A percentile compares a stretch with the other conserved stretches of the same genome.
phyloP scores from a whole-genome alignment of 2,329 filamentous ascomycete genomes.

The Pyrenophora graminea region DNA sequence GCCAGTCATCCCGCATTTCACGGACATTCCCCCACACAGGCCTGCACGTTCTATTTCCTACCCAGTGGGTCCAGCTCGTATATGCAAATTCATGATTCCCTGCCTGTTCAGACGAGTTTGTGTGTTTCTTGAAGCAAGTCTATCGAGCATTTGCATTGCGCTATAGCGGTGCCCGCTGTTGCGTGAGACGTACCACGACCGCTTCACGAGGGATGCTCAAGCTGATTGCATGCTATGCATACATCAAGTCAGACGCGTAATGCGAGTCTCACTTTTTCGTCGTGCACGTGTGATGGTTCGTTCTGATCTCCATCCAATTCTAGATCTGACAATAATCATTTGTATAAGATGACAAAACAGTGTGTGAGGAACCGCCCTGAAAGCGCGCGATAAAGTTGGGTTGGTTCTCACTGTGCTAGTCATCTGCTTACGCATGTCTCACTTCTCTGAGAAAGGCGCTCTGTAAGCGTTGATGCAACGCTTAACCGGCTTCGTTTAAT shows the following conservation, averaged over 20 bases:
- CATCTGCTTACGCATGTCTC: background rate
- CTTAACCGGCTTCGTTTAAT: background rate
- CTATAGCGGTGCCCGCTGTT: background rate
- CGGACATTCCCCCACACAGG: background rate
- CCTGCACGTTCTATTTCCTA: background rate
- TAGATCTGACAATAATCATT: no score
- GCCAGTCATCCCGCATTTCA: constrained; percentile 3
- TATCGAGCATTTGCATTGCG: background rate
- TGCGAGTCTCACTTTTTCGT: background rate
- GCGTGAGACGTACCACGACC: background rate
- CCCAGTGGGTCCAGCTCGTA: no score
- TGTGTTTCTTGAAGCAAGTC: background rate
- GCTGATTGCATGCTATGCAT: background rate
- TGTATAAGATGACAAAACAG: background rate
- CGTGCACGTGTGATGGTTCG: background rate
- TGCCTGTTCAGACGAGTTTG: no score
- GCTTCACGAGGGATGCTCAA: background rate
- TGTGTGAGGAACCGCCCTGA: no score
- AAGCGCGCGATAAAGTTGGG: background rate
- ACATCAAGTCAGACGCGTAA: background rate
- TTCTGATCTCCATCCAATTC: background rate
- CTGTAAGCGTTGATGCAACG: background rate
- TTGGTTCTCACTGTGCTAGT: background rate
- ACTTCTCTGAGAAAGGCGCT: background rate
- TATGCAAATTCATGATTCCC: no score